Evolutionary conservation across 2,329 filamentous ascomycete genomes (phyloP).

Genomic region (Aspergillus sp.): DNA sequence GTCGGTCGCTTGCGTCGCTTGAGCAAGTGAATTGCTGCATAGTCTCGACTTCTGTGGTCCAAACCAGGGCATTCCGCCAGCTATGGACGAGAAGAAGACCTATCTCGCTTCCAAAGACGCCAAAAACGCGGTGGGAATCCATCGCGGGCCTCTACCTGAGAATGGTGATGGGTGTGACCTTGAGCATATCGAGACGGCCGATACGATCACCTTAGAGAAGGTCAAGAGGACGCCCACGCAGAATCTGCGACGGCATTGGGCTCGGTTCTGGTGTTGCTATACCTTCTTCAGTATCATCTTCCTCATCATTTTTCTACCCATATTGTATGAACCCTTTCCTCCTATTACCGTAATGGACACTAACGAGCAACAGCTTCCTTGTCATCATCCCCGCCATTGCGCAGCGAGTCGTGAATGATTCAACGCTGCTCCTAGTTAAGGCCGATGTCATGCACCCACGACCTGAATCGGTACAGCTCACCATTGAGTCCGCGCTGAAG

Average conservation of each 20-base stretch:
- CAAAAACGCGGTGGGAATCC: conserved; percentile 30
- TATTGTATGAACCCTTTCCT: conserved; percentile 32
- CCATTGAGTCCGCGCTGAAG: conserved; percentile 35
- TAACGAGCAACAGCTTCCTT: conserved; percentile 33
- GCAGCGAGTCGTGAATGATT: conserved; percentile 39
- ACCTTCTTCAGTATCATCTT: conserved; percentile 35
- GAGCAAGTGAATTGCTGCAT: neutral
- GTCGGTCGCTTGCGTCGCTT: neutral
- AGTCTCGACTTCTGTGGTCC: neutral
- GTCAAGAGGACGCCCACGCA: conserved; percentile 24
- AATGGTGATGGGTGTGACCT: conserved; percentile 20
- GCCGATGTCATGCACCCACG: conserved; percentile 36
- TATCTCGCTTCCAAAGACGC: conserved; percentile 27
- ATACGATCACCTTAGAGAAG: conserved; percentile 28
- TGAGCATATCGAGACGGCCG: conserved; percentile 28
- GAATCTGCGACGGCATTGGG: conserved; percentile 35
- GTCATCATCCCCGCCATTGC: conserved; percentile 43
- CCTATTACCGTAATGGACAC: neutral
- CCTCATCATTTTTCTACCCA: conserved; percentile 39
- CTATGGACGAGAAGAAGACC: conserved; percentile 27
- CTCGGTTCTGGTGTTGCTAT: conserved; percentile 41
- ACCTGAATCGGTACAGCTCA: conserved; percentile 33
- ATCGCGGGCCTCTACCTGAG: conserved; percentile 28
- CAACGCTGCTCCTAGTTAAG: conserved; percentile 35
- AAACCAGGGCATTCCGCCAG: neutral